These are phyloP conservation scores for Penicillium cosmopolitanum DNA, from an alignment of 495 filamentous ascomycete genomes.

Conservation along the genomic window DNA sequence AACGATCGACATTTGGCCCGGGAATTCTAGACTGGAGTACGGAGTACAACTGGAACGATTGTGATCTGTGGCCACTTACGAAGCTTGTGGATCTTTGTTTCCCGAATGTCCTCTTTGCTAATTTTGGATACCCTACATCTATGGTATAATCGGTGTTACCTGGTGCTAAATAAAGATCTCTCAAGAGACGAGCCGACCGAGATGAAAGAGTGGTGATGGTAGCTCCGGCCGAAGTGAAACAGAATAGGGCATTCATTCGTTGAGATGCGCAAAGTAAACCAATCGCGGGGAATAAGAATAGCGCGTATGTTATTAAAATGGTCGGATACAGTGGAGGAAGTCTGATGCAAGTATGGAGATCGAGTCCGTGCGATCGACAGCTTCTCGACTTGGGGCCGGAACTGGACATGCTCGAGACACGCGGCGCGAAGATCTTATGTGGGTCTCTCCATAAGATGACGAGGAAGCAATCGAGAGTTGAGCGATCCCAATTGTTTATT, in stretches of 20 bases:
- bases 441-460: constrained; percentile 2
- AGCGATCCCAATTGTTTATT: background rate
- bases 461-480: background rate
- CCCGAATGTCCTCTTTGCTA: too few species aligned
- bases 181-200: background rate
- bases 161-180: background rate
- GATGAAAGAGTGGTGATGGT: too few species aligned
- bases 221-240: too few species aligned
- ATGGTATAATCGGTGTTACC: background rate
- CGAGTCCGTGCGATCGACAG: background rate
- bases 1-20: background rate
- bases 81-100: background rate
- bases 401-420: background rate
- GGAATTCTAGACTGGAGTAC: background rate
- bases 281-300: too few species aligned
- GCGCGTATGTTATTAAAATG: too few species aligned
- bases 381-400: background rate
- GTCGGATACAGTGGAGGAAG: too few species aligned
- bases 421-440: background rate
- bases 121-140: too few species aligned
- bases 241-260: too few species aligned
- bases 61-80: background rate
- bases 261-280: too few species aligned
- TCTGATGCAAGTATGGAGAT: background rate
- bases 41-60: background rate